Conservation (phyloP, 805 yeast genomes). For the Saturnispora ahearnii region DNA sequence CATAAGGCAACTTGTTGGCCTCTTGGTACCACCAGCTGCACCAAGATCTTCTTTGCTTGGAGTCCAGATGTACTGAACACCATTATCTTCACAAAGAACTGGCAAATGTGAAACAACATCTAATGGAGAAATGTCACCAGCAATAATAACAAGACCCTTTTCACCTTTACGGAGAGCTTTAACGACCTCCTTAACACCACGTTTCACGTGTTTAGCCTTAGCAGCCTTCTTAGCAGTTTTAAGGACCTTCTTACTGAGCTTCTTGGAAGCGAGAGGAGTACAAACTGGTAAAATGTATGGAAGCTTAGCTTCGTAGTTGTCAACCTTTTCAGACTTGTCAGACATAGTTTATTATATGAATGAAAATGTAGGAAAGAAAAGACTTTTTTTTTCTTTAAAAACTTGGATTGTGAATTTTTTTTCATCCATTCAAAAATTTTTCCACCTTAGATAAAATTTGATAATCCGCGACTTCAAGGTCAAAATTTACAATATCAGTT, state of each 20-base stretch:
- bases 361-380: neutral
- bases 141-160: slow-evolving; percentile 91
- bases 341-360: neutral
- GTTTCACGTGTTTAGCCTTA: slow-evolving; percentile 93
- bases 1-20: slow-evolving; percentile 98
- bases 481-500: neutral
- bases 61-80: slow-evolving; percentile 86
- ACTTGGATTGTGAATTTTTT: neutral
- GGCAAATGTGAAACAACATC: slow-evolving; percentile 97
- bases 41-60: slow-evolving; percentile 98
- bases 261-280: slow-evolving; percentile 90
- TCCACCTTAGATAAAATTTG: neutral
- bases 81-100: slow-evolving; percentile 88
- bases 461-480: neutral
- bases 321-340: slow-evolving; percentile 12
- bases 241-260: slow-evolving; percentile 87
- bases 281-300: slow-evolving; percentile 91
- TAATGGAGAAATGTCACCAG: slow-evolving; percentile 96
- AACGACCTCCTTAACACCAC: slow-evolving; percentile 98
- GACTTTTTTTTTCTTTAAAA: neutral
- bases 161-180: slow-evolving; percentile 97
- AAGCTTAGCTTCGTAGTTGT: slow-evolving; percentile 81
- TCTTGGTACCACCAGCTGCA: slow-evolving; percentile 97
- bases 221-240: slow-evolving; percentile 97
- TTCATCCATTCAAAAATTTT: neutral